phyloP scores from a whole-genome alignment of 371 early-diverging fungal genomes.

The Circinella minor region DNA sequence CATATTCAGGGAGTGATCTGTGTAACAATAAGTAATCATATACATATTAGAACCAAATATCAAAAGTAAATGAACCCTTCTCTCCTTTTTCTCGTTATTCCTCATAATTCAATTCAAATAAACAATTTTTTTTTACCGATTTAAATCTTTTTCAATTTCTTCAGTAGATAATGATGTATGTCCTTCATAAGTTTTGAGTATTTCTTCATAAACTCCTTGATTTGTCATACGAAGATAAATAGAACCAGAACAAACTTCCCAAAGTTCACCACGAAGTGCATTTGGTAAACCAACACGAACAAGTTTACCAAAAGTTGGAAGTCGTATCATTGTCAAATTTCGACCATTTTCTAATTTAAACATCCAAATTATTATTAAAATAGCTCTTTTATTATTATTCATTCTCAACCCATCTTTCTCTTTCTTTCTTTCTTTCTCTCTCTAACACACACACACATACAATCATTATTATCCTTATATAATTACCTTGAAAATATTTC shows the following conservation, averaged over 20 bases:
- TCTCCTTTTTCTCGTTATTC: too few species aligned
- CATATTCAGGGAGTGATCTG: conserved; percentile 89
- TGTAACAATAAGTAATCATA: background rate
- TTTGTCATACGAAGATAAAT: conserved; percentile 87
- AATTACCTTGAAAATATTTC: conserved; percentile 67
- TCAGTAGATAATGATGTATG: conserved; percentile 78
- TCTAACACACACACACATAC: too few species aligned
- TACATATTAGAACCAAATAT: too few species aligned
- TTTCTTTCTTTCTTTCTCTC: background rate
- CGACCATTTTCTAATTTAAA: conserved; percentile 78
- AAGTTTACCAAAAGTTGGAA: conserved; percentile 86
- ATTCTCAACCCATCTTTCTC: background rate
- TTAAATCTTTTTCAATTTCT: conserved; percentile 98
- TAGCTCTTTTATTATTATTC: background rate
- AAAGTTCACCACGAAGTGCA: conserved; percentile 91
- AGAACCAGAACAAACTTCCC: conserved; percentile 95
- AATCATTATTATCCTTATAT: too few species aligned
- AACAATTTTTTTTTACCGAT: conserved; percentile 52
- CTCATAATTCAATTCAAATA: too few species aligned
- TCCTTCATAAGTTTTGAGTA: conserved; percentile 72
- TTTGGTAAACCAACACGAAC: conserved; percentile 94
- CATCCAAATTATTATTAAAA: background rate
- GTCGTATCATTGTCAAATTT: conserved; percentile 84
- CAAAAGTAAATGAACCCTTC: too few species aligned
- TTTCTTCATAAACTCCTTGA: conserved; percentile 78